phyloP scores from a whole-genome alignment of 345 rosid species.

The Sapria himalayana region DNA sequence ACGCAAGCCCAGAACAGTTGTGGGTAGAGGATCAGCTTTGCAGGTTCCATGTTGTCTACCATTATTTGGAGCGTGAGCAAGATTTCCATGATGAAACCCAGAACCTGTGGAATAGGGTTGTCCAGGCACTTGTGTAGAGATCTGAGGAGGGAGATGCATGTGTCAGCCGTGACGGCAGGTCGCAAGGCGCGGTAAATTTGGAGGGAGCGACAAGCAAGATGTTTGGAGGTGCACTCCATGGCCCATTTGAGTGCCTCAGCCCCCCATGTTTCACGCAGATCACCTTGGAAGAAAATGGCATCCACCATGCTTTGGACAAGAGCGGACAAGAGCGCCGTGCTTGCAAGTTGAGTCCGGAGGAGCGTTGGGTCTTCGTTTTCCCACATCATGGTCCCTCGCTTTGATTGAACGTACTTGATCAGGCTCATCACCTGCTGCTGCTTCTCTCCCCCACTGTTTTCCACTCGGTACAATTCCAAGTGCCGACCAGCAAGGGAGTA shows the following conservation, averaged over 20 bases:
- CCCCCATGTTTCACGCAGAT: slow-evolving; percentile 98
- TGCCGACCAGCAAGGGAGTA: slow-evolving; percentile 98
- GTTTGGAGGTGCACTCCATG: slow-evolving; percentile 98
- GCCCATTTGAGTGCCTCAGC: slow-evolving; percentile 98
- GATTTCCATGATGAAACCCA: slow-evolving; percentile 93
- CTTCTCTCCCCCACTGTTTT: slow-evolving; percentile 86
- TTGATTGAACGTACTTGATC: slow-evolving; percentile 93
- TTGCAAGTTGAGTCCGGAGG: slow-evolving; percentile 71
- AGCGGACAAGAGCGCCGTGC: slow-evolving; percentile 88
- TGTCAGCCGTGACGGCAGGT: slow-evolving; percentile 83
- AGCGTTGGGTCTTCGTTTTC: slow-evolving; percentile 93
- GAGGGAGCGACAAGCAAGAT: slow-evolving; percentile 95
- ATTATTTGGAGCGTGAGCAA: slow-evolving; percentile 84
- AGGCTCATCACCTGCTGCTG: slow-evolving; percentile 91
- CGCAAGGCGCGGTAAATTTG: slow-evolving; percentile 93
- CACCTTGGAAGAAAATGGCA: slow-evolving; percentile 99
- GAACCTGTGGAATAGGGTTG: slow-evolving; percentile 84
- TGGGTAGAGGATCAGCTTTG: slow-evolving; percentile 89
- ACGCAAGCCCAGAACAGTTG: slow-evolving; percentile 98
- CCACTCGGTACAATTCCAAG: slow-evolving; percentile 92
- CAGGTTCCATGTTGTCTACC: slow-evolving; percentile 99
- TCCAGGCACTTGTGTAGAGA: slow-evolving; percentile 93
- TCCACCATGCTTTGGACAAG: slow-evolving; percentile 99
- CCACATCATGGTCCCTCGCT: slow-evolving; percentile 99
- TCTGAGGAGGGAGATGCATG: slow-evolving; percentile 81